Evolutionary conservation across 2,329 filamentous ascomycete genomes (phyloP).

Genomic region (Tricladium varicosporioides): DNA sequence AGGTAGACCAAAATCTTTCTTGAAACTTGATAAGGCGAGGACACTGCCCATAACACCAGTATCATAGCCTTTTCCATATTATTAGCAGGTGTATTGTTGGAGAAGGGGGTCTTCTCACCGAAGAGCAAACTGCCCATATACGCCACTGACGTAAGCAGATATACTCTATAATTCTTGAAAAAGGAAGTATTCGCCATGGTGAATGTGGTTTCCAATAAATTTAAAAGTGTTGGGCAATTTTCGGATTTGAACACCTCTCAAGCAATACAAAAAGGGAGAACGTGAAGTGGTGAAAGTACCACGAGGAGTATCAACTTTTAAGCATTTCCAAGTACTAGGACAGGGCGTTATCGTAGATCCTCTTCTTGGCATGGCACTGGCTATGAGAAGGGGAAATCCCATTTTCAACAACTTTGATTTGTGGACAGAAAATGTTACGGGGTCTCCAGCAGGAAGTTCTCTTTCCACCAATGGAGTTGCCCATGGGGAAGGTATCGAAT

Average conservation of each 20-base stretch:
- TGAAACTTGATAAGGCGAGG: constrained; percentile 25
- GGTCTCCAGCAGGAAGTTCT: background rate
- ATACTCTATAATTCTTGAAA: constrained; percentile 26
- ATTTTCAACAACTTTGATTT: background rate
- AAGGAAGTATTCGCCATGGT: constrained; percentile 20
- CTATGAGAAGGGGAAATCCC: background rate
- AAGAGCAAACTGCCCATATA: constrained; percentile 30
- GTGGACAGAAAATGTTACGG: background rate
- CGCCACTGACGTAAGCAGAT: constrained; percentile 25
- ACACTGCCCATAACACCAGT: constrained; percentile 29
- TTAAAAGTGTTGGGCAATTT: background rate
- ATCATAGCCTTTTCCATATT: constrained; percentile 20
- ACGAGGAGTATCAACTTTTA: background rate
- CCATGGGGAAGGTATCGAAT: background rate
- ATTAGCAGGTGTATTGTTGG: background rate
- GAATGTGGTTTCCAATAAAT: background rate
- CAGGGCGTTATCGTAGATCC: background rate
- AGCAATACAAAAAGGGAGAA: background rate
- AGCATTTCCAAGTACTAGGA: background rate
- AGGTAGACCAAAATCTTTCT: constrained; percentile 26
- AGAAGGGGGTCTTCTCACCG: constrained; percentile 7
- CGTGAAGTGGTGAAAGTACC: background rate
- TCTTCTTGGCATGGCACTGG: background rate
- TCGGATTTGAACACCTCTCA: background rate
- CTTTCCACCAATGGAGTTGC: background rate